Evolutionary conservation across 495 filamentous ascomycete species (phyloP), one percentile per base, ranked within the genome.

Genomic region (Parmelia sp.): DNA sequence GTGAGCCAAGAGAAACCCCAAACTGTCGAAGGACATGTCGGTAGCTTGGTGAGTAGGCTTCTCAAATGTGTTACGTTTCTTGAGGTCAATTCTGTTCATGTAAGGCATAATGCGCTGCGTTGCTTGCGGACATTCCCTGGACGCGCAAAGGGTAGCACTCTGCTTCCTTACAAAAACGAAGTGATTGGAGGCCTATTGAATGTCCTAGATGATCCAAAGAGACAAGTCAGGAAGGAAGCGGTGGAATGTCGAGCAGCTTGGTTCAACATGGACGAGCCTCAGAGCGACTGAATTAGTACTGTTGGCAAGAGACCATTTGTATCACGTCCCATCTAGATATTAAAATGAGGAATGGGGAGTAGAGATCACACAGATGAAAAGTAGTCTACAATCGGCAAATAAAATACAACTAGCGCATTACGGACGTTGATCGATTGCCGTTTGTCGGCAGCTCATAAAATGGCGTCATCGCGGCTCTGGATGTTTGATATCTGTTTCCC

Each of bases 241-340:
- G 88, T 91, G 36, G 83, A 83, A 77, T 88, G 86, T 72, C 69
- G 88, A 40, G 78, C 75, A n/a, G 83, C 76, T 51, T 91, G 88
- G 88, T 74, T 87, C 47, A 80, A 81, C 25, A 76, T 88, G 72
- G 88, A 87, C 77, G 86, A 86, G 25, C 80, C 79, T 6, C 55
- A 68, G 25, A 68, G 66, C 53, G 66, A 68, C 15, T 68, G 51
- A 65, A 19, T 39, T 4, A 21, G 8, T 53, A 15, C 25, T 45
- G 42, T 21, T 45, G 8, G 21, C 42, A 7, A 9, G 42, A 0
- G 19, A 45, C n/a, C 21, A 45, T 8, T n/a, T 23, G 42, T 45
- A 45, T n/a, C 21, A 9, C n/a, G 42, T 45, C 42, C 21, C 10
- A n/a, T 6, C 21, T 45, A 17, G 7, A 23, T 45, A 45, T 10